phyloP scores from a whole-genome alignment of 192 early-diverging fungal genomes.

The Rhizoclosmatium globosum region DNA sequence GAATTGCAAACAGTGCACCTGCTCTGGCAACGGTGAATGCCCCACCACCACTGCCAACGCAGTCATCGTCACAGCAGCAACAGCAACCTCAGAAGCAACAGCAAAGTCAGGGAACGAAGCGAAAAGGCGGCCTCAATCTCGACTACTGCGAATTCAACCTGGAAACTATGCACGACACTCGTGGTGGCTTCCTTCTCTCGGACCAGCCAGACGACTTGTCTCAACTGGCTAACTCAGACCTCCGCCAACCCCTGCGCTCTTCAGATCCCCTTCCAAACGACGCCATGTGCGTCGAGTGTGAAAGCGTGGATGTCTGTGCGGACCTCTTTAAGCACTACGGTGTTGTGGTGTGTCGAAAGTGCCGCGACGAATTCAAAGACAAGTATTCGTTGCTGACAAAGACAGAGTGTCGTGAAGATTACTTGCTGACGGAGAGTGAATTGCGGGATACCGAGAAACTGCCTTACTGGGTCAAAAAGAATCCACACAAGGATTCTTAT shows the following conservation, averaged over 20 bases:
- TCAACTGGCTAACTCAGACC: neutral
- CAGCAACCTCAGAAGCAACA: neutral
- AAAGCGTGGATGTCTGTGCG: constrained; percentile 82
- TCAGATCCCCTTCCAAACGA: constrained; percentile 34
- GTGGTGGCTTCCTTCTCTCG: constrained; percentile 85
- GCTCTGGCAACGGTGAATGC: neutral
- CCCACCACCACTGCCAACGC: neutral
- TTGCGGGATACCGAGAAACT: constrained; percentile 80
- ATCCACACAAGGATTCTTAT: constrained; percentile 95
- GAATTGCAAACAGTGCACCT: neutral
- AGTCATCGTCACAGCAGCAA: neutral
- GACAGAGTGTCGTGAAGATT: constrained; percentile 89
- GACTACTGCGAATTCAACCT: constrained; percentile 86
- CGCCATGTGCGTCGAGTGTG: constrained; percentile 85
- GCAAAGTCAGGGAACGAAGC: neutral
- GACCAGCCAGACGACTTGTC: constrained; percentile 38
- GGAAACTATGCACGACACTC: constrained; percentile 82
- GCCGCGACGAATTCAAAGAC: constrained; percentile 79
- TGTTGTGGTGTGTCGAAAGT: constrained; percentile 77
- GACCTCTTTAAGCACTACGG: constrained; percentile 76
- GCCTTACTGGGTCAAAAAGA: constrained; percentile 87
- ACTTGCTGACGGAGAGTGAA: constrained; percentile 95
- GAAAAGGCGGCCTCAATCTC: constrained; percentile 48
- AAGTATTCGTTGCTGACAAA: constrained; percentile 95
- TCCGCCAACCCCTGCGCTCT: neutral